These are phyloP conservation scores for Nicotiana rustica DNA, from an alignment of 305 asterid genomes.

Conservation along the genomic window DNA sequence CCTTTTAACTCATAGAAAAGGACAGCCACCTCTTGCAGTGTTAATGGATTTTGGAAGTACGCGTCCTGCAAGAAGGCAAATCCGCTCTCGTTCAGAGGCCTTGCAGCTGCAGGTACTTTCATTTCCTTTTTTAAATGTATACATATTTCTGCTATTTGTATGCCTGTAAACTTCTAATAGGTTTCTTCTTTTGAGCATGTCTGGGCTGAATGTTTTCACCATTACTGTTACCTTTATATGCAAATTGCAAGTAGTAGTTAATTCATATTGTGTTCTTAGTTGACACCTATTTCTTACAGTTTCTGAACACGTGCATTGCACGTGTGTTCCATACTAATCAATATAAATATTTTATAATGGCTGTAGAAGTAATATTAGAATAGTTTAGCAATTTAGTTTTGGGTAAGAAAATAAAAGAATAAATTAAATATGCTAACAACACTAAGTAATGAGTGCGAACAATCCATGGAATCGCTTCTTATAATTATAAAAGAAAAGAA, in stretches of 20 bases:
- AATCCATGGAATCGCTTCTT: background rate
- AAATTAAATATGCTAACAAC: too few species aligned
- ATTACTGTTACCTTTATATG: background rate
- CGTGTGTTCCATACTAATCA: too few species aligned
- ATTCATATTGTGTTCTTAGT: background rate
- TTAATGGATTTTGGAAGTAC: slow-evolving; percentile 99
- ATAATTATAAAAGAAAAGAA: too few species aligned
- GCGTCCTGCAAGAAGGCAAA: slow-evolving; percentile 94
- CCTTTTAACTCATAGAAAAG: slow-evolving; percentile 87
- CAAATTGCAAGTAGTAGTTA: background rate
- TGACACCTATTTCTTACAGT: background rate
- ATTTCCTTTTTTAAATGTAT: background rate
- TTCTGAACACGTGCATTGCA: too few species aligned
- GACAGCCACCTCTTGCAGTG: slow-evolving; percentile 78
- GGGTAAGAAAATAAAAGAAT: background rate
- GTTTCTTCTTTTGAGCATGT: slow-evolving; percentile 33
- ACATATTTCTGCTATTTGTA: background rate
- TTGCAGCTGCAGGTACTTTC: slow-evolving; percentile 81
- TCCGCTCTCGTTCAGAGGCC: slow-evolving; percentile 91
- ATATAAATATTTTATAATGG: too few species aligned
- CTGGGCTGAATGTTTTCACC: slow-evolving; percentile 18
- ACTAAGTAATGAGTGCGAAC: too few species aligned
- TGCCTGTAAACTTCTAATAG: slow-evolving; percentile 32
- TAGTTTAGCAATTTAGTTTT: too few species aligned
- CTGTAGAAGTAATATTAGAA: too few species aligned